Base-by-base conservation (phyloP, 306 rosid genomes). In the Prunus mume region DNA sequence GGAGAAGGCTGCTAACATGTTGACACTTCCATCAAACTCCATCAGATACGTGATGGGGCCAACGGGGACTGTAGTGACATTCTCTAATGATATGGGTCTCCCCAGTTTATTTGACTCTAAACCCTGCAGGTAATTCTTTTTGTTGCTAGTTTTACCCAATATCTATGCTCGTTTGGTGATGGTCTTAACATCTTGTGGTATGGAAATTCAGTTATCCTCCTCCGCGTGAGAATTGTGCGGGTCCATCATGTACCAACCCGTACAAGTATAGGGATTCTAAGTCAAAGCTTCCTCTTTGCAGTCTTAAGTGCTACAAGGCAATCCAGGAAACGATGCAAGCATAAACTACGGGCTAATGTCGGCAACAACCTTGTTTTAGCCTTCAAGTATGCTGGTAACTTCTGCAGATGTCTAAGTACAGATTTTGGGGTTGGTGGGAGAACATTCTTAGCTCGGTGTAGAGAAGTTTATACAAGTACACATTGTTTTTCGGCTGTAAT, bases 251-350 rank as follows among this genome's bases (percentile, higher is more conserved):
- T 77, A 64, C 78, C 13, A 96, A 96, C 66, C 91, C 93, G 3
- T 92, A 89, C 76, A 96, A 86, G 85, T 96, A 92, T 78, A 89
- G 93, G 84, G 93, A 92, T 86, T 96, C 98, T 12, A 88, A 89
- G 83, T 82, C 90, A 10, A 89, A 90, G 84, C 91, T 91, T 74
- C 97, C 98, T 75, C 96, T 95, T 69, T 95, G 99, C 88, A 90
- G 98, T 87, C 93, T 95, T 25, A 73, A 83, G 83, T 92, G 98
- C 86, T 92, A 95, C 88, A 91, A 89, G 86, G 90, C 93, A 68
- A 77, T 91, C 75, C 88, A 80, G 75, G 86, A 65, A 76, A 82
- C 82, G 80, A 58, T 10, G 68, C 72, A 30, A 3, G 61, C 85
- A 27, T 88, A 77, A 78, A 79, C 88, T 70, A 77, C 66, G 27